Evolutionary conservation across 345 rosid species (phyloP).

Genomic region (Eucalyptus paniculata): DNA sequence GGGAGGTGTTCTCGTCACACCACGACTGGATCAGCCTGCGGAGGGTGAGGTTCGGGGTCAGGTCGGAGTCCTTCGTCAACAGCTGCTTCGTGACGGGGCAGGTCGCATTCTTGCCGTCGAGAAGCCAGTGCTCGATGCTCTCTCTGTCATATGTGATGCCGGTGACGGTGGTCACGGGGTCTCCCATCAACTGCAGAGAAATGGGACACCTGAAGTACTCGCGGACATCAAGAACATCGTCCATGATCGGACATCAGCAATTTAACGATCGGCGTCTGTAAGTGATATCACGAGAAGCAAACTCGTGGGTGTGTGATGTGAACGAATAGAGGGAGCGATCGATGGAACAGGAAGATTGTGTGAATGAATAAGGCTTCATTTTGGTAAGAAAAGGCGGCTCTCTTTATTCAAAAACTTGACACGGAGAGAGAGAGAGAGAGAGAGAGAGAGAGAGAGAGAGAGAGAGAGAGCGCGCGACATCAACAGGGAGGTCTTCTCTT

Average conservation of each 20-base stretch:
- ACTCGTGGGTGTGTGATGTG: neutral
- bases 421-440: neutral
- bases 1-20: slow-evolving; percentile 41
- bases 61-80: slow-evolving; percentile 37
- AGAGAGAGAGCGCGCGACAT: neutral
- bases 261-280: neutral
- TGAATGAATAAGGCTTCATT: neutral
- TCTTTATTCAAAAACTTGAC: neutral
- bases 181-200: slow-evolving; percentile 78
- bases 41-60: slow-evolving; percentile 71
- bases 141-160: slow-evolving; percentile 86
- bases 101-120: neutral
- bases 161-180: slow-evolving; percentile 62
- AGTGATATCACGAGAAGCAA: neutral
- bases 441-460: neutral
- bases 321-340: neutral
- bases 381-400: neutral
- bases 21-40: slow-evolving; percentile 66
- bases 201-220: slow-evolving; percentile 69
- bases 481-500: neutral
- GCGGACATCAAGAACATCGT: slow-evolving; percentile 47
- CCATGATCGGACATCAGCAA: neutral
- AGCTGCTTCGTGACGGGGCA: slow-evolving; percentile 69
- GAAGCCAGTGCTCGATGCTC: slow-evolving; percentile 72
- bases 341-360: neutral